Evolutionary conservation across 768 basidiomycete species (phyloP), one percentile per base, ranked within the genome.

Genomic region (Tulasnella sp.): DNA sequence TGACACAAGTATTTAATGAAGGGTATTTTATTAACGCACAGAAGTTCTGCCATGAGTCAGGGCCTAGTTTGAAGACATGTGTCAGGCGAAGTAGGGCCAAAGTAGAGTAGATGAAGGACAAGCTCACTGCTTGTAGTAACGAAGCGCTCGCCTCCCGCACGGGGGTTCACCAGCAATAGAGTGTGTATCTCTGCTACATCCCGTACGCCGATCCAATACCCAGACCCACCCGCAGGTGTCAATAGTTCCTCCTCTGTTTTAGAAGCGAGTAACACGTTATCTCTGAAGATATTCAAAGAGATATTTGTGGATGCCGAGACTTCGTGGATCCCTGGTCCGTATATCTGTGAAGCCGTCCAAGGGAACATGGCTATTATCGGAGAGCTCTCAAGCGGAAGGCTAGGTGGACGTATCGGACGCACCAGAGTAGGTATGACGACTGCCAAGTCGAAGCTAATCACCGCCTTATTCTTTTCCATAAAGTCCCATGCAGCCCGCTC

Each of bases 291-390:
- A 68, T 76, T 75, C 60, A 76, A 67, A 32, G 64, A 56, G n/a
- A n/a, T n/a, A n/a, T 70, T 68, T 17, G 69, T 65, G 15, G 63
- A 65, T 13, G 67, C 59, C 50, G n/a, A n/a, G n/a, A 68, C 67
- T 44, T 74, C 65, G 63, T 76, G 75, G 30, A 74, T 68, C 52
- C 73, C 66, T 2, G 71, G 72, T 9, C 72, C 73, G 26, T 69
- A 67, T 26, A 73, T 15, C 34, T 38, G 15, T 38, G 34, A 38
- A 15, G 34, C 5, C 7, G 15, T 5, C 15, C 15, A 38, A 38
- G 15, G 15, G 15, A 38, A 38, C 34, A 15, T 38, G 34, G 34
- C 34, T n/a, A n/a, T n/a, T n/a, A n/a, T n/a, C n/a, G n/a, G n/a
- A n/a, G n/a, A n/a, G n/a, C n/a, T n/a, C 5, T 38, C 34, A 38